Base-by-base conservation (phyloP, 2,329 filamentous ascomycete genomes). In the Beauveria australis region DNA sequence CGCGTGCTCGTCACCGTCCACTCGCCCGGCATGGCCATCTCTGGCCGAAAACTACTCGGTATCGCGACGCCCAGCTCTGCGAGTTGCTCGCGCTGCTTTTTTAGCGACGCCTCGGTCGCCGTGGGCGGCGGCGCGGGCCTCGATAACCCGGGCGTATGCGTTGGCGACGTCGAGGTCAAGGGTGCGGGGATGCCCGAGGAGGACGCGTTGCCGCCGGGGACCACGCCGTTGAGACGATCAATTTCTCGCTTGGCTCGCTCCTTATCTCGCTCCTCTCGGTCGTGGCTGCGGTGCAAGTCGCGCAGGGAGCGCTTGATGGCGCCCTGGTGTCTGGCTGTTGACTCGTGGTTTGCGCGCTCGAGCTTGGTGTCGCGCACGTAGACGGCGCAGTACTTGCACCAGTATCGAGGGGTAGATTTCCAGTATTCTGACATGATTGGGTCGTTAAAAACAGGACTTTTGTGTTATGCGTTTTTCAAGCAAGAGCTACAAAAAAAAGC, bases 331-430 rank as follows among this genome's bases (percentile, higher is more conserved):
- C 88, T 91, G 16, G 79, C 87, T 0, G 91, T 96, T 28, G 89
- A 84, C 75, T 97, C 92, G 76, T 97, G 92, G 75, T 97, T 93
- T 65, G 86, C 82, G 67, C 88, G 89, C 73, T 96, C 92, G 74
- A 97, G 85, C 67, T 91, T 87, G 24, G 92, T 97, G 79, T 99
- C 94, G 75, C 91, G 89, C 54, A 99, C 89, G 75, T 87, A 97
- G 71, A 83, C 84, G 71, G 86, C 85, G 83, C 94, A 99, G 79
- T 96, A 91, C 75, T 97, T 97, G 84, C 94, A 99, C 92, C 92
- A 97, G 78, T 96, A 96, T 72, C 89, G 93, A 6, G 92, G 92
- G 73, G 92, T 96, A 22, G 93, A 97, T 74, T 97, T 97, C 94
- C 94, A 97, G 77, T 96, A 95, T 80, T 97, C 94, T 0, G 94